Evolutionary conservation across 805 yeast species (phyloP).

Genomic region (Myxozyma vanderwaltii): DNA sequence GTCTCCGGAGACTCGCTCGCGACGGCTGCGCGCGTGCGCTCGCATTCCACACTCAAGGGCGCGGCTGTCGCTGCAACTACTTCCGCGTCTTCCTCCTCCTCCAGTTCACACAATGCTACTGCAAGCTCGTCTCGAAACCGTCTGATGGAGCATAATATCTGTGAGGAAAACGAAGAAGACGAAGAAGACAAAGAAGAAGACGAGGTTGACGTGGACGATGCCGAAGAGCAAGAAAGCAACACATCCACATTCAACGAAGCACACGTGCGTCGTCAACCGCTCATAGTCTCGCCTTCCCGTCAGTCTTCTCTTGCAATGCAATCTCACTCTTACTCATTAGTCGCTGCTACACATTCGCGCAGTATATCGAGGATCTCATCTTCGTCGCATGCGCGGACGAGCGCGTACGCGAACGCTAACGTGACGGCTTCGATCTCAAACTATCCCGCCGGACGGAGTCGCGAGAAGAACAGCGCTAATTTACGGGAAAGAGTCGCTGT

Average conservation of each 20-base stretch:
- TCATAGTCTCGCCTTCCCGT: slow-evolving; percentile 2
- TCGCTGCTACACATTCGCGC: slow-evolving; percentile 5
- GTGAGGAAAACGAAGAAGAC: slow-evolving; percentile 10
- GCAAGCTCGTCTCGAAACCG: neutral
- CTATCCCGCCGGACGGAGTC: neutral
- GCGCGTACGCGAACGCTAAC: neutral
- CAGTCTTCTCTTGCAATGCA: neutral
- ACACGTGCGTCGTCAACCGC: slow-evolving; percentile 5
- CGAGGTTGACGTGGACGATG: neutral
- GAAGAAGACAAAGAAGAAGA: neutral
- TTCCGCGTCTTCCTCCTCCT: slow-evolving; percentile 5
- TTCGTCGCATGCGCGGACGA: slow-evolving; percentile 5
- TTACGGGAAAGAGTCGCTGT: slow-evolving; percentile 8
- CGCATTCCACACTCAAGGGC: slow-evolving; percentile 10
- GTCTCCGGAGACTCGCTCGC: slow-evolving; percentile 1
- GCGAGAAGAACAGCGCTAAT: neutral
- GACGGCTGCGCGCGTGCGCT: neutral
- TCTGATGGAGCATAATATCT: neutral
- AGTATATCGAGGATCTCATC: neutral
- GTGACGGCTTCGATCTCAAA: neutral
- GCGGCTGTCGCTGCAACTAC: slow-evolving; percentile 5
- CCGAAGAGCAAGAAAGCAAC: neutral
- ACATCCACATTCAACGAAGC: neutral
- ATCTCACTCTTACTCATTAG: neutral
- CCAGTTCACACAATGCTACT: neutral